Base-by-base conservation (phyloP, 306 rosid species). In the Quercus cerris region DNA sequence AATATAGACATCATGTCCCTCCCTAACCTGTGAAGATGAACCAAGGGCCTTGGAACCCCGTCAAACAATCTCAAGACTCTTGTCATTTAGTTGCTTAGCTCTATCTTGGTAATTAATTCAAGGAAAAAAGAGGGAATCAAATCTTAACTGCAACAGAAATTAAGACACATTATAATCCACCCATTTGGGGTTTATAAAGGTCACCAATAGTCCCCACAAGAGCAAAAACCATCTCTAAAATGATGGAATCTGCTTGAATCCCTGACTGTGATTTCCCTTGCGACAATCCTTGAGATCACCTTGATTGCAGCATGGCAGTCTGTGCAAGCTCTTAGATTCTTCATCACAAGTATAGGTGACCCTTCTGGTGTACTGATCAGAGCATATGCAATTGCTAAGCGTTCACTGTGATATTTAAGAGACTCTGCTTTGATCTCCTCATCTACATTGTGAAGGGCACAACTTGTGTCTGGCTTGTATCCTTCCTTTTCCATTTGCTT, bases 341-440 rank as follows among this genome's bases (percentile, higher is more conserved):
- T 95, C 96, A 95, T 85, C 62, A 95, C 92, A 79, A 93, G 78
- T 75, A 91, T 84, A 11, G 97, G 97, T 3, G 91, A 86, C 61
- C 96, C 93, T 70, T 90, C 78, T 23, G 92, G 91, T 56, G 98
- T 87, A 77, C 87, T 88, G 73, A 91, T 86, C 41, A 93, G 84
- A 20, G 93, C 97, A 88, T 84, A 95, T 7, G 97, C 98, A 82
- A 95, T 95, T 51, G 98, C 97, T 81, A 95, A 88, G 74, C 98
- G 91, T 83, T 93, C 97, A 23, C 97, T 93, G 82, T 90, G 99
- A 86, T 88, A 90, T 81, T 87, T 88, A 5, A 95, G 92, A 30
- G 97, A 95, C 79, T 93, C 94, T 22, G 85, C 74, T 78, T 86
- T 93, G 67, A 82, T 78, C 75, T 87, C 86, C 85, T 93, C 92